Evolutionary conservation across 768 basidiomycete species (phyloP), one percentile per base, ranked within the genome.

Genomic region (Daedalea quercina): DNA sequence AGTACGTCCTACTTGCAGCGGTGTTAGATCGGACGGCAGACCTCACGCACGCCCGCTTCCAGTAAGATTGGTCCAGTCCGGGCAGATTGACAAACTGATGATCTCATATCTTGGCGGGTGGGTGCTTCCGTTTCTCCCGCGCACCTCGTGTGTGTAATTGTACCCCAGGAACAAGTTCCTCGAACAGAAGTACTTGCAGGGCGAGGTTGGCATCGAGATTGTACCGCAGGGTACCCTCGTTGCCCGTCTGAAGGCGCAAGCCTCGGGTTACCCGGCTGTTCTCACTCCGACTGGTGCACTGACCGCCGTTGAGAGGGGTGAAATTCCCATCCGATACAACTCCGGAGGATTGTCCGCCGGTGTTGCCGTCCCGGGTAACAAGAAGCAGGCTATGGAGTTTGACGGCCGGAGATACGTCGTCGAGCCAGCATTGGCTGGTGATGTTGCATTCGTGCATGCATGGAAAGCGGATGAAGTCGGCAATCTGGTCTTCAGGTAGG

Each of bases 381-480:
- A 75, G 60, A 87, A 93, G 66, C 90, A 94, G 67, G 70, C 76
- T 6, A 75, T 81, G 47, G 82, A 81, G 46, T 84, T 94, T 56
- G 75, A 82, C 54, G 90, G 90, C 19, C 79, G 81, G 63, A 73
- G 79, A 62, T 94, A 84, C 69, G 72, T 94, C 25, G 68, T 94
- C 68, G 92, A 94, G 67, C 79, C 86, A 31, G 81, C 88, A 6
- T 78, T 92, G 54, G 71, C 78, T n/a, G 87, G 86, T 24, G 87
- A 90, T 65, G 81, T 90, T 59, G 90, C 92, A 8, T 85, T 94
- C 64, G 75, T 94, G 46, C 78, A 82, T 50, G 92, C 90, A 0
- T 93, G 90, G 90, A 94, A 92, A 65, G 92, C 80, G 9, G 92
- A 94, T 62, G 89, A 90, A 63, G 78, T 82, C 50, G 92, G 92